Evolutionary conservation across 2,329 filamentous ascomycete species (phyloP).

Genomic region (Neonectria coccinea): DNA sequence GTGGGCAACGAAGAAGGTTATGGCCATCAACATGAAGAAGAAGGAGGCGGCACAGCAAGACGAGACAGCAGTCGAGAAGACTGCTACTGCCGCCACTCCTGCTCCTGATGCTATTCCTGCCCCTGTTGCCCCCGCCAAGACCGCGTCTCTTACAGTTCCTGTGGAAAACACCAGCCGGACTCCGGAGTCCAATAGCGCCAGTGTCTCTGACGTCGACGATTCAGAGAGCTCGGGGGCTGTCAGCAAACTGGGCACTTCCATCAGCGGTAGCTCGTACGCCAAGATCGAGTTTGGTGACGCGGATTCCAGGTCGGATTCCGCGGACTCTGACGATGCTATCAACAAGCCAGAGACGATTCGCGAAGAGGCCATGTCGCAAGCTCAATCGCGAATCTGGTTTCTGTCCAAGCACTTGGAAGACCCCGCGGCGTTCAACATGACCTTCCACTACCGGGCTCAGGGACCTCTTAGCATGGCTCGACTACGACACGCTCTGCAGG

Average conservation of each 20-base stretch:
- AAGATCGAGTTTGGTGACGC: constrained; percentile 3
- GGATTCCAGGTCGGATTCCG: not conserved
- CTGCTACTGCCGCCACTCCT: not conserved
- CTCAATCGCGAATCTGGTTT: constrained; percentile 29
- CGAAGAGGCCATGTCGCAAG: constrained; percentile 20
- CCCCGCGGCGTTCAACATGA: constrained; percentile 26
- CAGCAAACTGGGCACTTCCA: constrained; percentile 10
- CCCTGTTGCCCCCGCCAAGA: not conserved
- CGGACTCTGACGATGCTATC: not conserved
- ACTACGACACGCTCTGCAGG: constrained; percentile 30
- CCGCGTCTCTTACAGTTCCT: not conserved
- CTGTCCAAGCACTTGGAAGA: constrained; percentile 25
- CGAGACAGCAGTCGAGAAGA: constrained; percentile 13
- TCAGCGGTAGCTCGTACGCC: constrained; percentile 3
- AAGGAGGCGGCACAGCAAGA: constrained; percentile 10
- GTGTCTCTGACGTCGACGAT: constrained; percentile 15
- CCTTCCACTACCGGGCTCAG: constrained; percentile 20
- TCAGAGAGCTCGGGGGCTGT: constrained; percentile 8
- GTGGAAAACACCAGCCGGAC: constrained; percentile 1
- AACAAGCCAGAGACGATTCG: constrained; percentile 16
- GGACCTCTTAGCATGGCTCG: constrained; percentile 31
- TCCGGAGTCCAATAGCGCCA: constrained; percentile 10
- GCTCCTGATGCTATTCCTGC: not conserved
- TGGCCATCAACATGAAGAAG: constrained; percentile 24
- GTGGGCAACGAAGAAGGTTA: constrained; percentile 27